phyloP scores from a whole-genome alignment of 1,284 basidiomycete species.

The Puccinia triticina region DNA sequence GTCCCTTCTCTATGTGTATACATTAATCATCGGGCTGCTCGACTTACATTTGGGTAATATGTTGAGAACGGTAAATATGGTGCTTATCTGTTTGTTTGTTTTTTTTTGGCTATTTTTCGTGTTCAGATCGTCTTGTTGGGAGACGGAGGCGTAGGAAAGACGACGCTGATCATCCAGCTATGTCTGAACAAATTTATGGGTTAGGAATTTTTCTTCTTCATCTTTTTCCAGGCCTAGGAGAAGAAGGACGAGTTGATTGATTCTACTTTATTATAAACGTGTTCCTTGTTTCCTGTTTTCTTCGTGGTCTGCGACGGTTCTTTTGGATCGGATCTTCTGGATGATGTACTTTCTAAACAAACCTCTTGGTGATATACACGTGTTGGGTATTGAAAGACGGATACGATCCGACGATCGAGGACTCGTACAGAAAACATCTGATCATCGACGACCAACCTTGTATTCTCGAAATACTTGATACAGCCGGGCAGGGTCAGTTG shows the following conservation, averaged over 20 bases:
- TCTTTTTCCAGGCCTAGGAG: too few species aligned
- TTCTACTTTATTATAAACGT: neutral
- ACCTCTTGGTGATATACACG: conserved; percentile 27
- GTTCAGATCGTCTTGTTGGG: conserved; percentile 58
- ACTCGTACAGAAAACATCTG: conserved; percentile 59
- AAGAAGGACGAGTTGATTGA: neutral
- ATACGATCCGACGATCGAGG: conserved; percentile 60
- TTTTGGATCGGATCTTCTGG: neutral
- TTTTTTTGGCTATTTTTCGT: neutral
- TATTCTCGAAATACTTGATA: conserved; percentile 59
- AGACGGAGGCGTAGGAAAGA: conserved; percentile 59
- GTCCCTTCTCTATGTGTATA: neutral
- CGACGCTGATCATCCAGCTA: conserved; percentile 58
- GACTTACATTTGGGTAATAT: neutral
- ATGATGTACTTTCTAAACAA: neutral
- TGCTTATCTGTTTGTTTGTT: neutral
- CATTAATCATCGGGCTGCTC: neutral
- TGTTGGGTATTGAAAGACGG: conserved; percentile 48
- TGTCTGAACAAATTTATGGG: conserved; percentile 53
- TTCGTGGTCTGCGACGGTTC: neutral
- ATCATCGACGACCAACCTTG: conserved; percentile 60
- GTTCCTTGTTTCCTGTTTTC: neutral
- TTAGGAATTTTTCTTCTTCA: neutral
- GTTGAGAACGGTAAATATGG: neutral
- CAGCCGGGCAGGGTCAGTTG: conserved; percentile 57